Conservation (phyloP, 2,329 filamentous ascomycete genomes). For the Calonectria multiphialidica region DNA sequence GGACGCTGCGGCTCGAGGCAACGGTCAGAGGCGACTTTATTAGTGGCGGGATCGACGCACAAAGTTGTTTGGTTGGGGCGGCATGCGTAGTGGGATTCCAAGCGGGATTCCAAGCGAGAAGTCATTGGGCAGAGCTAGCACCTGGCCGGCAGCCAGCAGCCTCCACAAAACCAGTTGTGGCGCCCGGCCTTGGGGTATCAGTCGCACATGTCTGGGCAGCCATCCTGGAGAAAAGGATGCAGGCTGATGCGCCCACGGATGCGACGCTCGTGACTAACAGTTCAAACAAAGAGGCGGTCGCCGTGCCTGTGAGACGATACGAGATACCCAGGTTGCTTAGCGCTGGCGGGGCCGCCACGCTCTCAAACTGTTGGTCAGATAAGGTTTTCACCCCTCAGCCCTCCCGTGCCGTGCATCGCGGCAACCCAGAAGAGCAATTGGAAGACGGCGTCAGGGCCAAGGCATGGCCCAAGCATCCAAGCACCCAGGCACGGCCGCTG, state of each 20-base stretch:
- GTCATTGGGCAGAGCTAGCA: slow-evolving; percentile 1
- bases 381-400: slow-evolving; percentile 15
- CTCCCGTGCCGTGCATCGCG: neutral
- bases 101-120: neutral
- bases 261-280: slow-evolving; percentile 12
- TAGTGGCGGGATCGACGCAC: neutral
- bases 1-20: neutral
- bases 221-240: neutral
- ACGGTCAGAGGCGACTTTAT: neutral
- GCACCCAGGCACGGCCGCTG: neutral
- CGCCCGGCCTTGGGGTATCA: slow-evolving; percentile 12
- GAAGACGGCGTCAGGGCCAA: neutral
- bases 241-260: slow-evolving; percentile 4
- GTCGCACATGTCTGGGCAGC: slow-evolving; percentile 4
- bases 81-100: neutral
- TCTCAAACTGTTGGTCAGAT: slow-evolving; percentile 19
- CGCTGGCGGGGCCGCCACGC: neutral
- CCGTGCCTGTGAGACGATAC: slow-evolving; percentile 16
- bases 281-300: neutral
- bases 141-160: neutral
- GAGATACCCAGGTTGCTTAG: neutral
- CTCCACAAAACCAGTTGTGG: slow-evolving; percentile 25
- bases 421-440: neutral
- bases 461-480: no score
- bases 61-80: neutral